Evolutionary conservation across 2,329 filamentous ascomycete species (phyloP), one percentile per base, ranked within the genome.

Genomic region (Ambrosiella xylebori): DNA sequence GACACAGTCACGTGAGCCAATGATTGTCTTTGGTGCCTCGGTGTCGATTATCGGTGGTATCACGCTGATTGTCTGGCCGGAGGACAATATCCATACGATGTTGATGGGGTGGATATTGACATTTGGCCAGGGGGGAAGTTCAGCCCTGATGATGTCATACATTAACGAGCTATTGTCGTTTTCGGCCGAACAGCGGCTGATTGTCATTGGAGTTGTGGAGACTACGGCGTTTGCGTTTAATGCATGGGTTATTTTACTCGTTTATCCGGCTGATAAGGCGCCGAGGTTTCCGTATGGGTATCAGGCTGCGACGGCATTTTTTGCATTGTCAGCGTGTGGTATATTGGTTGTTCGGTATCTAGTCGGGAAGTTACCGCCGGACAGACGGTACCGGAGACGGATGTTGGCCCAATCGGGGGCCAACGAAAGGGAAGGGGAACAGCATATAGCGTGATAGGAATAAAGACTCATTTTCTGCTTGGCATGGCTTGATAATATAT

Each of bases 1-100:
- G 4, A 66, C 75, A 56, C 76, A 76, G 37, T 68, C 67, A 27
- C 68, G 78, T 9, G 79, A 76, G 76, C 79, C 77, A 1, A 70
- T 78, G 0, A 74, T 77, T 47, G 64, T 80, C 7, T 72, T 76
- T 53, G 75, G 73, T 1, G 76, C 71, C 0, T 65, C 70, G 7
- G 51, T 70, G 5, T 65, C 69, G 11, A 60, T 71, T 7, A 59
- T 65, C 1, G 68, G 69, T 0, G 69, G 67, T 44, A 63, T 68
- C 52, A 68, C 70, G 37, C 61, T 71, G 2, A 66, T 65, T 9
- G 63, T 68, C 1, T 71, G 67, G 62, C 69, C 68, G 0, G 65
- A 67, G 53, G 57, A 67, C 39, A 68, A 70, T 50, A 63, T 64
- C 0, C 62, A 66, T 1, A 67, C 68, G 13, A 67, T 71, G 59